Conservation (phyloP, 306 rosid species). For the Benincasa hispida region DNA sequence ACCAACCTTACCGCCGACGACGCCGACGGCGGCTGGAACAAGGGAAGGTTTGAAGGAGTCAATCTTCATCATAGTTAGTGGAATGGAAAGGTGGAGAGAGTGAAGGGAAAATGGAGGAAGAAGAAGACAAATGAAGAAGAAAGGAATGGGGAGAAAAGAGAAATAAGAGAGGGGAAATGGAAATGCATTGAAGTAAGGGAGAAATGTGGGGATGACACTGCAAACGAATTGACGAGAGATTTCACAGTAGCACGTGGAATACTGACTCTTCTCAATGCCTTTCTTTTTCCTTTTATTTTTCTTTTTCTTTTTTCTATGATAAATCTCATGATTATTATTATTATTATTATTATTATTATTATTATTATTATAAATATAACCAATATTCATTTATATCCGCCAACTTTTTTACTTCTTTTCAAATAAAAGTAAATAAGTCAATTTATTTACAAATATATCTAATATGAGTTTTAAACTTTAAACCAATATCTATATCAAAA, state of each 20-base stretch:
- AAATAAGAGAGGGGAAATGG: background rate
- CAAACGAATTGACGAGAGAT: background rate
- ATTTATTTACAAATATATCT: too few species aligned
- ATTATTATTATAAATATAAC: too few species aligned
- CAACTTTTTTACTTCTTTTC: too few species aligned
- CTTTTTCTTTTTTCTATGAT: background rate
- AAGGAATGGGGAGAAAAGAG: background rate
- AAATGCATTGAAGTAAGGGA: constrained; percentile 6
- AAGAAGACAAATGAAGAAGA: background rate
- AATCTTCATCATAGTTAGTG: constrained; percentile 17
- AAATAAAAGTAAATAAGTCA: too few species aligned
- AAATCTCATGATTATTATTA: too few species aligned
- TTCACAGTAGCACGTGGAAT: constrained; percentile 14
- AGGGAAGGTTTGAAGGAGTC: constrained; percentile 23
- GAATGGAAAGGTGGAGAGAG: background rate
- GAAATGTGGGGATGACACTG: constrained; percentile 1
- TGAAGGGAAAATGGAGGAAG: background rate
- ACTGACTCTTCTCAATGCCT: background rate
- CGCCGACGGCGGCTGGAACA: background rate
- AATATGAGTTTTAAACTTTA: too few species aligned
- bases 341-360: too few species aligned
- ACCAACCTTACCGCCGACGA: constrained; percentile 12
- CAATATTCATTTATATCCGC: too few species aligned
- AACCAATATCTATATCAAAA: too few species aligned
- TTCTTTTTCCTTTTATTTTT: background rate